Conservation (phyloP, 768 basidiomycete species). For the Neoboletus subvelutipes region DNA sequence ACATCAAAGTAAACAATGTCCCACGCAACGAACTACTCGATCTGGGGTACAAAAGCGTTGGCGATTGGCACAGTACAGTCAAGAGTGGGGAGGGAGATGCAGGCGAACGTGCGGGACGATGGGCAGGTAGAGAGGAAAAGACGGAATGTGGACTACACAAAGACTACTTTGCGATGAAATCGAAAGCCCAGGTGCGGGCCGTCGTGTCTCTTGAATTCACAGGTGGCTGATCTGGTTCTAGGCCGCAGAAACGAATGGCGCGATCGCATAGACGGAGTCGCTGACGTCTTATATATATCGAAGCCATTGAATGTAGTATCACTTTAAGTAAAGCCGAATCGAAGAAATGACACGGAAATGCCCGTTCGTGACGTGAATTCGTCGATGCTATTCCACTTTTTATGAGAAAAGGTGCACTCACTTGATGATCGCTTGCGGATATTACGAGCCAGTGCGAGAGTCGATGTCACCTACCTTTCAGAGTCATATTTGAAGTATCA, state of each 20-base stretch:
- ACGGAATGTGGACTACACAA: slow-evolving; percentile 95
- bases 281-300: not conserved
- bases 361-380: not conserved
- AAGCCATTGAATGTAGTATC: not conserved
- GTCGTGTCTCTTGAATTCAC: no score
- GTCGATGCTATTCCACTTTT: not conserved
- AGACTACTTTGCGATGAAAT: slow-evolving; percentile 81
- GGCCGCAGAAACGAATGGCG: not conserved
- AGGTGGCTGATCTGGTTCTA: not conserved
- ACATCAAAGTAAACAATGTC: slow-evolving; percentile 77
- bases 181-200: slow-evolving; percentile 41
- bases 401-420: not conserved
- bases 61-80: slow-evolving; percentile 96
- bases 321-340: not conserved
- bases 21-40: slow-evolving; percentile 86
- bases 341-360: not conserved
- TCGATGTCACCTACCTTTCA: not conserved
- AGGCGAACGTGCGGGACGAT: slow-evolving; percentile 85
- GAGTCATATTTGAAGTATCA: not conserved
- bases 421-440: not conserved
- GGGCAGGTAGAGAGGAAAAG: slow-evolving; percentile 83
- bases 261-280: not conserved
- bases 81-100: slow-evolving; percentile 63
- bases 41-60: slow-evolving; percentile 92
- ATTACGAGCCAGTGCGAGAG: not conserved